Evolutionary conservation across 2,329 filamentous ascomycete genomes (phyloP), one percentile per base, ranked within the genome.

Genomic region (Phialophora tarda): DNA sequence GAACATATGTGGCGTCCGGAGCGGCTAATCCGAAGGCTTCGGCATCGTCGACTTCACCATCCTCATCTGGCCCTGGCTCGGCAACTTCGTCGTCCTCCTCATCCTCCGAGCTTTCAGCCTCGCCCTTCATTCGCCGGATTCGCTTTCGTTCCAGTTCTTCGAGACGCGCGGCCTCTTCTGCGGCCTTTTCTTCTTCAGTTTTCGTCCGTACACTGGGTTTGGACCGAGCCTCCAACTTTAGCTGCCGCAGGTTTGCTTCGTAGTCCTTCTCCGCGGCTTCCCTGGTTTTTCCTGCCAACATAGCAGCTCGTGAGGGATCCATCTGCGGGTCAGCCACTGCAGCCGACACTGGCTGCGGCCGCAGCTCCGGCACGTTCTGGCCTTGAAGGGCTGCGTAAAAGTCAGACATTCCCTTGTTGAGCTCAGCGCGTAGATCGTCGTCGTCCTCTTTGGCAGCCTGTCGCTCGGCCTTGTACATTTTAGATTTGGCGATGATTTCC

Each of bases 401-500:
- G 70, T 91, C 88, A 12, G 86, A 85, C 68, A 98, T 84, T 48
- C 92, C 91, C 76, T 93, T 89, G 77, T 99, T 93, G 17, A 99
- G 83, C 76, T 93, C 88, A 65, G 89, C 89, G 66, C 93, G 86
- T 62, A 97, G 78, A 71, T 97, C 94, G 59, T 96, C 92, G 72
- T 99, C 95, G 58, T 95, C 92, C 68, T 98, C 95, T 75, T 97
- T 97, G 30, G 88, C 88, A 67, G 92, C 89, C 78, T 99, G 95
- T 48, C 95, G 88, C 80, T 98, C 93, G 75, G 94, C 93, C 80
- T 97, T 98, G 84, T 97, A 86, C 69, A 91, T 84, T 77, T 99
- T 99, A 0, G 94, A 98, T 79, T 99, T 99, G 67, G 93, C 92
- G 71, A 99, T 97, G 68, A 99, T 85, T 78, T 99, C 96, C 74